A percentile compares a stretch with the other conserved stretches of the same genome.
These are phyloP conservation scores for Penicillium cataractarum DNA, from an alignment of 495 filamentous ascomycete species.

Conservation along the genomic window DNA sequence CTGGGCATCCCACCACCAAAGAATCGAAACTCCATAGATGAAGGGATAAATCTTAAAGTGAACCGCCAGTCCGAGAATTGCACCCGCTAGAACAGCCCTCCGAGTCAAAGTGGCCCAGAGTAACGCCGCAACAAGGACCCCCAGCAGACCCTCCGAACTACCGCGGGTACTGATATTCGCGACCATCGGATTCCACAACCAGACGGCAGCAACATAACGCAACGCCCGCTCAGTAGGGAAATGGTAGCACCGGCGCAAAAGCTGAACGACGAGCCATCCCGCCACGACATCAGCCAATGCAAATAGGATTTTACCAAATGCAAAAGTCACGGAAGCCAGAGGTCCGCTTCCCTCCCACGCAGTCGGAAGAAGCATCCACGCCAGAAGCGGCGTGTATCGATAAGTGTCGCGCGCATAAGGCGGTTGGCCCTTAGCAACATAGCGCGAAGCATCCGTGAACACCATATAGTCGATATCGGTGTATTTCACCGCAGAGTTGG, in stretches of 20 bases:
- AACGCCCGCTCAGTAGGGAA: slow-evolving; percentile 60
- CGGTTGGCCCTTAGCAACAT: slow-evolving; percentile 62
- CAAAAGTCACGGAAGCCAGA: slow-evolving; percentile 52
- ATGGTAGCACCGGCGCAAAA: slow-evolving; percentile 50
- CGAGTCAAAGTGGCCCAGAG: slow-evolving; percentile 75
- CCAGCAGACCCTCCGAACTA: slow-evolving; percentile 88
- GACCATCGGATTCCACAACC: slow-evolving; percentile 97
- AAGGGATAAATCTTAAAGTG: slow-evolving; percentile 99
- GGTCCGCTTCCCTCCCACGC: slow-evolving; percentile 51
- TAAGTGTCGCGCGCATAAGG: slow-evolving; percentile 93
- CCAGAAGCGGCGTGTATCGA: slow-evolving; percentile 91
- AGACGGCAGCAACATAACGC: slow-evolving; percentile 74
- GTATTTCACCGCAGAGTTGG: slow-evolving; percentile 88
- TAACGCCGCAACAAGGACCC: slow-evolving; percentile 77
- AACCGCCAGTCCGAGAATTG: slow-evolving; percentile 79
- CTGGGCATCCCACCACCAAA: slow-evolving; percentile 82
- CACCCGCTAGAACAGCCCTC: slow-evolving; percentile 65
- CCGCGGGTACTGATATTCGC: slow-evolving; percentile 93
- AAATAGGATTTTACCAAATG: slow-evolving; percentile 88
- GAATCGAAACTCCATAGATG: slow-evolving; percentile 83
- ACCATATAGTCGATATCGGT: slow-evolving; percentile 99
- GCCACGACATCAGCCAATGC: slow-evolving; percentile 80
- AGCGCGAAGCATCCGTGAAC: slow-evolving; percentile 95
- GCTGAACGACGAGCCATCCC: slow-evolving; percentile 79
- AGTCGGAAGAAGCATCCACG: slow-evolving; percentile 87